A percentile compares a stretch with the other conserved stretches of the same genome.
These are phyloP conservation scores for Erucastrum elatum DNA, from an alignment of 345 rosid genomes.

Conservation along the genomic window DNA sequence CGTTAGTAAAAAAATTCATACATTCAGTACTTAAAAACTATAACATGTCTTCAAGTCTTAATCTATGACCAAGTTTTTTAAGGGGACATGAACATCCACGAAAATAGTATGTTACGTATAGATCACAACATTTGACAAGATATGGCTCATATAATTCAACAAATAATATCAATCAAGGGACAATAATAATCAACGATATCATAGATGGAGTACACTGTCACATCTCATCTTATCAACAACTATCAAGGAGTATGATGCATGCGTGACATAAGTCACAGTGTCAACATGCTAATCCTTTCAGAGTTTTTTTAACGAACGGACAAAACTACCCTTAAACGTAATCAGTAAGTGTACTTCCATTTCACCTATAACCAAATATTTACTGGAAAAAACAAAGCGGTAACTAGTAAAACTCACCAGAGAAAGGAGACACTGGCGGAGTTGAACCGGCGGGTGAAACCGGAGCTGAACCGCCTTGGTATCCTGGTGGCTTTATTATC, in stretches of 20 bases:
- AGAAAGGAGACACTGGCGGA: slow-evolving; percentile 79
- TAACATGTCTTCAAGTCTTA: not conserved
- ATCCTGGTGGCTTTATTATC: slow-evolving; percentile 87
- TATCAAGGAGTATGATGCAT: not conserved
- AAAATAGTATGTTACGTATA: not conserved
- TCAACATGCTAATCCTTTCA: not conserved
- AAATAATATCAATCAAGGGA: not conserved
- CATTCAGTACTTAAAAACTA: slow-evolving; percentile 1
- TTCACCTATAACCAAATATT: not conserved
- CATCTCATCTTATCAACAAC: not conserved
- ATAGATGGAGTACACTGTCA: not conserved
- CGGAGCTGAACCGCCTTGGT: slow-evolving; percentile 75
- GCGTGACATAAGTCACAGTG: not conserved
- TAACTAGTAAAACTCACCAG: slow-evolving; percentile 55
- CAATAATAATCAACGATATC: not conserved
- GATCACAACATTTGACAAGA: slow-evolving; percentile 14
- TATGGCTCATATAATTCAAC: not conserved
- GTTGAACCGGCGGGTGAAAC: slow-evolving; percentile 90
- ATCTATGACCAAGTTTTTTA: not conserved
- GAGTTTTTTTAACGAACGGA: not conserved
- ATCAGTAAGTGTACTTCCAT: not conserved
- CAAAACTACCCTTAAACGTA: slow-evolving; percentile 41
- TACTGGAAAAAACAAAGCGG: not conserved
- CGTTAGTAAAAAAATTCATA: slow-evolving; percentile 32
- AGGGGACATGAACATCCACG: not conserved